phyloP scores from a whole-genome alignment of 2,329 filamentous ascomycete species.

The Neurospora sp. region DNA sequence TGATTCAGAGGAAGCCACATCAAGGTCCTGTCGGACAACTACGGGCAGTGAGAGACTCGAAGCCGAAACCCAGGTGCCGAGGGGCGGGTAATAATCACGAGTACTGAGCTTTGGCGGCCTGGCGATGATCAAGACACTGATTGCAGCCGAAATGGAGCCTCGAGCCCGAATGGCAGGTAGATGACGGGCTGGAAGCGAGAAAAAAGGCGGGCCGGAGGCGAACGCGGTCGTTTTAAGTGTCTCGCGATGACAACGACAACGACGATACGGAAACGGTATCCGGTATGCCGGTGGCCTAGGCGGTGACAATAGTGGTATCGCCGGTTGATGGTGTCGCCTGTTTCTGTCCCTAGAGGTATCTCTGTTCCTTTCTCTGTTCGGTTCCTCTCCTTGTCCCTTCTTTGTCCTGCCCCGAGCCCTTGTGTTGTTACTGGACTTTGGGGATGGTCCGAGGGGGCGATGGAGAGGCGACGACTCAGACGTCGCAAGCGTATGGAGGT shows the following conservation, averaged over 20 bases:
- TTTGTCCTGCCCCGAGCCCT: background rate
- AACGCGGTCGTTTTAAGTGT: background rate
- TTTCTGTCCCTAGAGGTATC: background rate
- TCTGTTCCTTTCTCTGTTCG: background rate
- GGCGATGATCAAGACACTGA: background rate
- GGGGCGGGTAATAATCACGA: background rate
- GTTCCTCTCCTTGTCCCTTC: background rate
- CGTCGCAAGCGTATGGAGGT: background rate
- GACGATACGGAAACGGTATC: background rate
- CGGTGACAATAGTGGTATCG: too few relatives aligned
- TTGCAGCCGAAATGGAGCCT: background rate
- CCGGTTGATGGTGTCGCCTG: background rate
- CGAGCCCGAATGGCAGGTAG: too few relatives aligned
- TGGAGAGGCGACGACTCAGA: background rate
- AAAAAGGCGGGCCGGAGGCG: too few relatives aligned
- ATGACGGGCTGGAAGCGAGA: too few relatives aligned
- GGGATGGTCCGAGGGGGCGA: too few relatives aligned
- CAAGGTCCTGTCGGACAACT: too few relatives aligned
- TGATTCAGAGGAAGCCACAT: too few relatives aligned
- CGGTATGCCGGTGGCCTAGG: background rate
- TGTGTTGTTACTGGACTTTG: background rate
- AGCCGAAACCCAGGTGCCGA: too few relatives aligned
- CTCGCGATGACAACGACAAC: background rate
- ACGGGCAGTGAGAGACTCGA: too few relatives aligned
- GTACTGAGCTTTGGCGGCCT: background rate